phyloP scores from a whole-genome alignment of 2,329 filamentous ascomycete genomes.

The Nannizziopsis barbatae region DNA sequence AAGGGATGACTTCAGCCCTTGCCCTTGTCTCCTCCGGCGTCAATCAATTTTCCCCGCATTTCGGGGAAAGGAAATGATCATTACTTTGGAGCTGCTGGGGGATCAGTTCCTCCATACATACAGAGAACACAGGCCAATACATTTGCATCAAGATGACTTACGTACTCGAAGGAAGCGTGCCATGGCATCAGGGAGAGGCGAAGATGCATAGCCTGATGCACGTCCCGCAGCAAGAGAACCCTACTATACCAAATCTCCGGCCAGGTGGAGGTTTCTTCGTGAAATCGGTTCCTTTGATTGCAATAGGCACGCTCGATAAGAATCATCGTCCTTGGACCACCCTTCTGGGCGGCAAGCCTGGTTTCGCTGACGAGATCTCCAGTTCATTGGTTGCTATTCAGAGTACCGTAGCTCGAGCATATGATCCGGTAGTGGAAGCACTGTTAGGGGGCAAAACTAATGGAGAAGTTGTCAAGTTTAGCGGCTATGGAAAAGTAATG shows the following conservation, averaged over 20 bases:
- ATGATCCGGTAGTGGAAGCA: constrained; percentile 60
- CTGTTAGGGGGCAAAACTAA: constrained; percentile 43
- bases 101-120: too few species aligned
- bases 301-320: constrained; percentile 59
- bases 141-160: constrained; percentile 6
- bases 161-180: constrained; percentile 17
- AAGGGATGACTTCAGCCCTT: too few species aligned
- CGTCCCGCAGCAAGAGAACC: constrained; percentile 51
- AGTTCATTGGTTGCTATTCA: constrained; percentile 53
- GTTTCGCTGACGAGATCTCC: constrained; percentile 53
- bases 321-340: constrained; percentile 62
- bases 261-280: constrained; percentile 51
- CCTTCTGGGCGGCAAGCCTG: constrained; percentile 61
- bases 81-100: too few species aligned
- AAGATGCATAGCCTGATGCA: constrained; percentile 53
- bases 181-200: constrained; percentile 56
- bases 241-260: constrained; percentile 54
- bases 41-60: too few species aligned
- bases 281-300: constrained; percentile 54
- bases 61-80: too few species aligned
- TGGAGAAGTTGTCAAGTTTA: constrained; percentile 35
- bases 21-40: too few species aligned
- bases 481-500: constrained; percentile 41
- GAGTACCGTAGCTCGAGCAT: constrained; percentile 46
- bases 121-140: too few species aligned